Evolutionary conservation across 345 rosid species (phyloP).

Genomic region (Conringia planisiliqua): DNA sequence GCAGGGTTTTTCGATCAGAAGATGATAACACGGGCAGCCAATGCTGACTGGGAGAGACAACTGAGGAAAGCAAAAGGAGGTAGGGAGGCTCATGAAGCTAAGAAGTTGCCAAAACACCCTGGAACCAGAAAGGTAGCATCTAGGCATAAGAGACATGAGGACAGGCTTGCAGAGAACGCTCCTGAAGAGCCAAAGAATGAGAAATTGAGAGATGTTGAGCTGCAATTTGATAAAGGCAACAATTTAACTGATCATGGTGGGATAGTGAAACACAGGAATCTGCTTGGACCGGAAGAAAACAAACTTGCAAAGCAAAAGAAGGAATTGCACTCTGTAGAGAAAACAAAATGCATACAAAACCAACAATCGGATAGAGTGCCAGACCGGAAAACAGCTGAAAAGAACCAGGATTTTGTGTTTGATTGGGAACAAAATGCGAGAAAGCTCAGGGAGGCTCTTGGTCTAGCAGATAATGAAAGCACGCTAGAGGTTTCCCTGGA

Average conservation of each 20-base stretch:
- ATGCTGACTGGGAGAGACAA: conserved; percentile 34
- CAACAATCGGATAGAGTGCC: conserved; percentile 7
- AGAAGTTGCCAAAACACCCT: conserved; percentile 33
- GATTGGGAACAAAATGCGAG: conserved; percentile 37
- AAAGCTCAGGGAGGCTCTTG: conserved; percentile 37
- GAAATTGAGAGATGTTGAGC: conserved; percentile 29
- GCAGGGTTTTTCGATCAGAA: conserved; percentile 39
- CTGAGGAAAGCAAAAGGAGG: conserved; percentile 35
- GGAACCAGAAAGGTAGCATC: conserved; percentile 37
- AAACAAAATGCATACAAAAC: conserved; percentile 23
- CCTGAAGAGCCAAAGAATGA: conserved; percentile 40
- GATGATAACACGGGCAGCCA: conserved; percentile 34
- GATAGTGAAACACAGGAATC: conserved; percentile 35
- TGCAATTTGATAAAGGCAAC: conserved; percentile 37
- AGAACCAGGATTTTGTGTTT: conserved; percentile 26
- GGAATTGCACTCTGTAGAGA: conserved; percentile 29
- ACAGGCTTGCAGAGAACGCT: conserved; percentile 38
- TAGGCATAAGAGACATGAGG: conserved; percentile 36
- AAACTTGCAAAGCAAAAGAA: conserved; percentile 31
- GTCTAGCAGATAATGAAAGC: conserved; percentile 30
- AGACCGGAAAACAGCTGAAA: conserved; percentile 10
- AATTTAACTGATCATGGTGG: conserved; percentile 34
- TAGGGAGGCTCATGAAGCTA: conserved; percentile 37
- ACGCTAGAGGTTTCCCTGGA: conserved; percentile 29
- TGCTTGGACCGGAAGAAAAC: conserved; percentile 35